Evolutionary conservation across 441 rosid genomes (phyloP).

Genomic region (Erysimum cheiri): DNA sequence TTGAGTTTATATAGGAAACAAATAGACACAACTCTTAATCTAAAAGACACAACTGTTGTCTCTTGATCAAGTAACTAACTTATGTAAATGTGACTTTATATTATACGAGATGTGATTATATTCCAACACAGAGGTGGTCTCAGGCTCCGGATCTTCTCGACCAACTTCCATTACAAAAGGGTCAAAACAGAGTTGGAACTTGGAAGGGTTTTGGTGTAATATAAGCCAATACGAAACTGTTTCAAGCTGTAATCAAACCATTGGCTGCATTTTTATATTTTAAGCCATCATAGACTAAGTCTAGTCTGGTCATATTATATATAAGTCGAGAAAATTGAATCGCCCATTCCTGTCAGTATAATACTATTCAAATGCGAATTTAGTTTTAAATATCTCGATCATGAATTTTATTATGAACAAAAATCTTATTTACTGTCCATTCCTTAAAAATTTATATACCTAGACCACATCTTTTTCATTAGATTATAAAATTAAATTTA

Average conservation of each 20-base stretch:
- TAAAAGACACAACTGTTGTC: too few relatives aligned
- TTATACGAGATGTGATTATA: too few relatives aligned
- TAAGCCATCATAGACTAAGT: conserved; percentile 1
- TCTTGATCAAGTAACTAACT: too few relatives aligned
- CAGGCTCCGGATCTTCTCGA: not conserved
- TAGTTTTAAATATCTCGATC: not conserved
- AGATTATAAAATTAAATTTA: not conserved
- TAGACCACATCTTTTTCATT: not conserved
- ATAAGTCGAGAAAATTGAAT: not conserved
- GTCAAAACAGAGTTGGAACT: conserved; percentile 29
- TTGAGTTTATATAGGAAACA: too few relatives aligned
- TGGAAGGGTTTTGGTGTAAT: conserved; percentile 6
- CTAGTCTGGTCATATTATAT: conserved; percentile 3
- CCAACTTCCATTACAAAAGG: conserved; percentile 29
- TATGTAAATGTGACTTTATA: too few relatives aligned
- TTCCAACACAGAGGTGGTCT: conserved; percentile 22
- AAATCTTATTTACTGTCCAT: not conserved
- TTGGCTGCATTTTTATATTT: conserved; percentile 6
- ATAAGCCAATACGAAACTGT: conserved; percentile 16
- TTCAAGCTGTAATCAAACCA: conserved; percentile 23
- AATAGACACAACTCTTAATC: too few relatives aligned
- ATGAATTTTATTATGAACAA: not conserved
- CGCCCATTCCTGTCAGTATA: not conserved
- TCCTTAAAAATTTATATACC: not conserved
- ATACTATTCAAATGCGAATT: not conserved